Evolutionary conservation across 176 grass and related monocot genomes (phyloP), one percentile per base, ranked within the genome.

Genomic region (Aegilops sharonensis): DNA sequence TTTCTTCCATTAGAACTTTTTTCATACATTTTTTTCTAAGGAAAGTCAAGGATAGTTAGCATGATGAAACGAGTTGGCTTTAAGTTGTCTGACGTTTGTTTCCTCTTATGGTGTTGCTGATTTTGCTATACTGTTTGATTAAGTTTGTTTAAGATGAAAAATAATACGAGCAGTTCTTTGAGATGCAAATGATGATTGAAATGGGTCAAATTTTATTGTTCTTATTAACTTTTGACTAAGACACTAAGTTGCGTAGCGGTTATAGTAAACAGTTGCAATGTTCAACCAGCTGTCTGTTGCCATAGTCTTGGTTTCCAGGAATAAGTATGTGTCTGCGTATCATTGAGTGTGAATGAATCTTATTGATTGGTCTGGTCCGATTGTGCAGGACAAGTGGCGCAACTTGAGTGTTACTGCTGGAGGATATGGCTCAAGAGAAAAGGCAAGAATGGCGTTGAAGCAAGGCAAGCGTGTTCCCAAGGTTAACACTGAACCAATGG

Each of bases 361-460:
- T 69, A 71, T 63, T 79, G 12, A 57, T 74, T 47, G 23, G 17
- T 82, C 50, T 86, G 37, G 48, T 62, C 24, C 45, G 76, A 56
- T 48, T 66, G 36, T 82, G 43, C 80, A 98, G 97, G 97, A 98
- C 79, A 98, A 98, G 61, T 98, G 97, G 97, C 90, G 97, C 54
- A 98, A 98, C 82, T 87, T 98, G 87, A 91, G 88, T 15, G 90
- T 96, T 57, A 96, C 90, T 59, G 93, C 90, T 9, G 82, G 89
- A 84, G 94, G 97, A 64, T 96, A 88, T 71, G 89, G 93, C 30
- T 96, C 97, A 61, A 93, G 92, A 79, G 92, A 94, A 78, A 96
- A 92, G 89, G 84, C 87, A 6, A 92, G 92, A 66, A 67, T 90
- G 76, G 86, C 92, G 21, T 68, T 90, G 90, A 96, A 89, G 90